phyloP scores from a whole-genome alignment of 768 basidiomycete genomes.

The Phlegmacium glaucopus region DNA sequence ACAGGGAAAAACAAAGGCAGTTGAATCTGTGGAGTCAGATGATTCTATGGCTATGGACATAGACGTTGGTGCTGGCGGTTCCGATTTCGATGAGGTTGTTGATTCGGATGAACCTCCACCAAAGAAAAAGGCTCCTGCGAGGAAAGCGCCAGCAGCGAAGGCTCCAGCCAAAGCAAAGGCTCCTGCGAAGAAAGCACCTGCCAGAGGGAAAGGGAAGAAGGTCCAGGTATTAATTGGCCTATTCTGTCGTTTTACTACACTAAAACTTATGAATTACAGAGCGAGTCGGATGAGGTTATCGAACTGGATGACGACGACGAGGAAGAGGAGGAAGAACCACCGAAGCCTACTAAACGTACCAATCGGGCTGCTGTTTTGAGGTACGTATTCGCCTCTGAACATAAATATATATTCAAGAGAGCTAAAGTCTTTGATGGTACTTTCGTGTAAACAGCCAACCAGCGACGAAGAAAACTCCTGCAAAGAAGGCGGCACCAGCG shows the following conservation, averaged over 20 bases:
- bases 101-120: slow-evolving; percentile 45
- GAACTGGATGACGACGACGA: slow-evolving; percentile 57
- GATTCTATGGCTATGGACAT: slow-evolving; percentile 83
- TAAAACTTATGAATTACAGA: slow-evolving; percentile 16
- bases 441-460: slow-evolving; percentile 27
- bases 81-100: slow-evolving; percentile 47
- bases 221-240: slow-evolving; percentile 8
- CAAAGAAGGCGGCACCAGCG: slow-evolving; percentile 51
- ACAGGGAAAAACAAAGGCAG: slow-evolving; percentile 52
- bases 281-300: slow-evolving; percentile 46
- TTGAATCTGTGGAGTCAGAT: slow-evolving; percentile 50
- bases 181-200: slow-evolving; percentile 30
- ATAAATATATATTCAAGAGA: background rate
- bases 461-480: slow-evolving; percentile 37
- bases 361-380: slow-evolving; percentile 64
- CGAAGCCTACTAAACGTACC: slow-evolving; percentile 51
- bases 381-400: slow-evolving; percentile 33
- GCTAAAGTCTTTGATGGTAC: background rate
- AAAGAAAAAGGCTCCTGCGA: slow-evolving; percentile 38
- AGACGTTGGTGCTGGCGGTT: slow-evolving; percentile 41
- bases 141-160: slow-evolving; percentile 32
- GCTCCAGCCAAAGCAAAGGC: slow-evolving; percentile 36
- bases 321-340: slow-evolving; percentile 43
- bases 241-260: background rate
- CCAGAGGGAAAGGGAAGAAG: slow-evolving; percentile 15